Base-by-base conservation (phyloP, 2,329 filamentous ascomycete genomes). In the Ceratocystis cacaofunesta region DNA sequence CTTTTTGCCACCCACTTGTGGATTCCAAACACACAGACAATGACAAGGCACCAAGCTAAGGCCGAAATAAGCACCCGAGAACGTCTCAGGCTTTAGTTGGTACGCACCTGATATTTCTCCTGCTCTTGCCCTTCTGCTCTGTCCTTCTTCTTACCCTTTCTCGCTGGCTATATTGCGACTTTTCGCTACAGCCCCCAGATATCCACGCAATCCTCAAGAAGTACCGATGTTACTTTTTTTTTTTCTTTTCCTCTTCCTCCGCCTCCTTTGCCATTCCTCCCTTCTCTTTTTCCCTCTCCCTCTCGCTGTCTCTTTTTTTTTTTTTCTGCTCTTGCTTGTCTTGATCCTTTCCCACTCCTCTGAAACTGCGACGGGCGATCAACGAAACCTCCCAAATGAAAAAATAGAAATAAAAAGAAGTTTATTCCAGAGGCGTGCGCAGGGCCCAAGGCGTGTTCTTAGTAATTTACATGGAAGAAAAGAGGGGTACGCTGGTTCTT, bases 1-100 rank as follows among this genome's bases (percentile, higher is more conserved):
- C 52, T 57, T 28, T n/a, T 58, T 22, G 52, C 52, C 52, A 58
- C 52, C 52, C 4, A n/a, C 3, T 58, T 30, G 52, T 58, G 52
- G 52, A 58, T 58, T 58, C 52, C 17, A 58, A 32, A 7, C 5
- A 32, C 52, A 32, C 52, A 58, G 52, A 58, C 28, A 58, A 58
- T 58, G 52, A 58, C 52, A 58, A 58, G 52, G 28, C 52, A 30
- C 52, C 52, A 58, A 58, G 52, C 52, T 58, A 58, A n/a, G 52
- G 52, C 52, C 52, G 52, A 58, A 58, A 58, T 58, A 58, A 58
- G 25, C 52, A 58, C 52, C 52, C 52, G 52, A 58, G 28, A n/a
- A 58, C 52, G 52, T 36, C 52, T 58, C 52, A 57, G 52, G n/a
- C 25, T 36, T 30, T 32, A 4, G 52, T n/a, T 32, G 52, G 52